Evolutionary conservation across 495 filamentous ascomycete species (phyloP), one percentile per base, ranked within the genome.

Genomic region (Eremomyces bilateralis): DNA sequence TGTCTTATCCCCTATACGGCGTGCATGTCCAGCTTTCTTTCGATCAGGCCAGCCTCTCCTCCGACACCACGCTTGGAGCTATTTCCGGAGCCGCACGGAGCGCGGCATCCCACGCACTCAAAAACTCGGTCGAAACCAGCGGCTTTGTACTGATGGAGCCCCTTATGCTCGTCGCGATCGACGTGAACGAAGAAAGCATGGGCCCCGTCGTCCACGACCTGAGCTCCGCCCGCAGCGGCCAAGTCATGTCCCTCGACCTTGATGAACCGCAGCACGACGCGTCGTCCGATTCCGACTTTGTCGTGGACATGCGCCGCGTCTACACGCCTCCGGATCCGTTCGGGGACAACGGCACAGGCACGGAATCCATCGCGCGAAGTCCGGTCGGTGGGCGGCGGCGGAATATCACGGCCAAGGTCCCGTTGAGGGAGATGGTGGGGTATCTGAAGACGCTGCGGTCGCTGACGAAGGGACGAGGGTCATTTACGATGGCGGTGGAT

Each of bases 401-500:
- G 33, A 74, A 62, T 4, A 78, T 99, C 38, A 67, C 68, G 3
- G 90, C 82, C 2, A 69, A 76, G 40, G 83, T 94, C 20, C 90
- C 90, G 28, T 56, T 95, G 36, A 84, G 82, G 52, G 85, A 95
- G 53, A 94, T 95, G 84, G 77, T 94, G 33, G 82, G 85, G 21
- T 99, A 99, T 56, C 55, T 95, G 46, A 82, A 77, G 53, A 79
- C 90, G 52, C 57, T 99, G 48, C 59, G 90, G 27, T 81, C 76
- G 51, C 55, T 91, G 58, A 99, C 84, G 12, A 74, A 71, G 6
- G 90, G 90, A 0, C 63, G 88, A 19, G 90, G 91, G 18, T 80
- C 80, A 3, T 80, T 99, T 53, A 77, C 88, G 19, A 84, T 99
- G 81, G 72, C 63, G 33, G 71, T 90, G 21, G 84, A 92, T 58